Evolutionary conservation across 495 filamentous ascomycete genomes (phyloP), one percentile per base, ranked within the genome.

Genomic region (Aspergillus mulundensis): DNA sequence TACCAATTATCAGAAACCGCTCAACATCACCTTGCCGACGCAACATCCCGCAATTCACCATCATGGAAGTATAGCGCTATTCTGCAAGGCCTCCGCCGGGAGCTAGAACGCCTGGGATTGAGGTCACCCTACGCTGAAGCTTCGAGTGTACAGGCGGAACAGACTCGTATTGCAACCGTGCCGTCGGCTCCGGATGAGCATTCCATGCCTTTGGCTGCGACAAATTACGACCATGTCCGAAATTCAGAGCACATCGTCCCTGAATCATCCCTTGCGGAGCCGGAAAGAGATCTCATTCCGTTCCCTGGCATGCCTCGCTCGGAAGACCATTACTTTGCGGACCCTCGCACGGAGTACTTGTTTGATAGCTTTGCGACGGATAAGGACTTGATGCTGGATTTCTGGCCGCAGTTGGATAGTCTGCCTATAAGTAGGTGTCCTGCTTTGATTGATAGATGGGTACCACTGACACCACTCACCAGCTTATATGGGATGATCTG

Each of bases 341-440:
- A 67, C 48, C 28, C 56, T 3, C 58, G 62, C 1, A 60, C 60
- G 1, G 60, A 59, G 23, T 59, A 52, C 16, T 41, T 69, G 7
- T 61, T 69, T 19, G 59, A 61, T 30, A 54, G 54, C 24, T 60
- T 63, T 51, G 62, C 47, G 7, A 40, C 57, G 5, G 59, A 59
- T 3, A 59, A 65, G 19, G 64, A 65, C 40, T 42, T 63, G 25
- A 57, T 56, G 20, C 56, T 65, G 2, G 63, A 67, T 18, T 69
- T 69, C 32, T 69, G 66, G 66, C 64, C 66, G 4, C 66, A 69
- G 47, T 39, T 67, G 10, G 66, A 69, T 53, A 63, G 61, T 12
- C 46, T 69, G 16, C 66, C 66, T 10, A 64, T 59, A 8, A 56
- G 65, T 67, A 50, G 5, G 12, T 16, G 61, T 39, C 1, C 19